These are phyloP conservation scores for Nicotiana tomentosiformis DNA, from an alignment of 257 asterid genomes.

Conservation along the genomic window DNA sequence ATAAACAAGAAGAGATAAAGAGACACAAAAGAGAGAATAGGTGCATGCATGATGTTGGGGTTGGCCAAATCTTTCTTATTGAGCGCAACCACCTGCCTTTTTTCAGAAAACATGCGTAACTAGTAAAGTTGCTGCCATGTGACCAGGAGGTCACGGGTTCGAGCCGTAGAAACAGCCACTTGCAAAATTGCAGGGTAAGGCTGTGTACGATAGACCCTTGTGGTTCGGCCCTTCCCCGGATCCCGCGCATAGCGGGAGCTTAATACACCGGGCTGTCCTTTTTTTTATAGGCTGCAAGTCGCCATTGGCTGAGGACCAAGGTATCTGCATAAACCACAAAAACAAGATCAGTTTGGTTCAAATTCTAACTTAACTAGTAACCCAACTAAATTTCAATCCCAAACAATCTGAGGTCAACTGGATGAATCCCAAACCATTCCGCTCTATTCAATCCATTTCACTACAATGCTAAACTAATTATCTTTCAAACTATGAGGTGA, in stretches of 20 bases:
- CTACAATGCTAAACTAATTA: no score
- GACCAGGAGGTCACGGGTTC: no score
- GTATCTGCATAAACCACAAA: slow-evolving; percentile 43
- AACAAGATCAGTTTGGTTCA: background rate
- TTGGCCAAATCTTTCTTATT: slow-evolving; percentile 96
- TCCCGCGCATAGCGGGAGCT: no score
- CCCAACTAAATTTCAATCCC: background rate
- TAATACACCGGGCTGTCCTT: no score
- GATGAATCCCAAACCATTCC: no score
- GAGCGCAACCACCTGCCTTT: slow-evolving; percentile 73
- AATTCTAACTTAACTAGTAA: background rate
- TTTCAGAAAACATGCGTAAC: slow-evolving; percentile 37
- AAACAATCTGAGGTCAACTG: background rate
- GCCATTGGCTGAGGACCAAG: slow-evolving; percentile 71
- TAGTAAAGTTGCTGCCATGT: no score
- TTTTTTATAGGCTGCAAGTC: slow-evolving; percentile 58
- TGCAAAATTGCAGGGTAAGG: no score
- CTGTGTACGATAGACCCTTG: no score
- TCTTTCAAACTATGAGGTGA: background rate
- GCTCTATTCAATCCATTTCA: no score
- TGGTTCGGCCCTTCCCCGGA: no score
- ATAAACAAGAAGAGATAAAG: background rate
- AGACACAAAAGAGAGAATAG: background rate
- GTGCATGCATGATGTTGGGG: slow-evolving; percentile 83
- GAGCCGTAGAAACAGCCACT: no score